A percentile compares a stretch with the other conserved stretches of the same genome.
These are phyloP conservation scores for Diaporthe vexans DNA, from an alignment of 2,329 filamentous ascomycete species.

Conservation along the genomic window DNA sequence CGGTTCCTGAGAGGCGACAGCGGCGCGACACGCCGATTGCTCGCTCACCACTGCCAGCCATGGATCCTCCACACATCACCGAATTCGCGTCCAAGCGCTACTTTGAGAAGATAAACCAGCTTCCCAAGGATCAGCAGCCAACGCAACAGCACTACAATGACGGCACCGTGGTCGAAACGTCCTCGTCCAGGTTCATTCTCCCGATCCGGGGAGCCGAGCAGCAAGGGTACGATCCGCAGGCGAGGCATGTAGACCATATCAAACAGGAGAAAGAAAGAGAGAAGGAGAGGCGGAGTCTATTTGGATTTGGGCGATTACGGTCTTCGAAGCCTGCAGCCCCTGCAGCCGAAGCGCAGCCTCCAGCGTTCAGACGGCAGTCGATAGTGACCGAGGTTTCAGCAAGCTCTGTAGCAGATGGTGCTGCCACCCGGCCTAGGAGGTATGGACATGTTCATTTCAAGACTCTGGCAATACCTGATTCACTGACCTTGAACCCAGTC, in stretches of 20 bases:
- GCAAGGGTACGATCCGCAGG: slow-evolving; percentile 42
- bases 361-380: slow-evolving; percentile 37
- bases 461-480: neutral
- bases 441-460: slow-evolving; percentile 46
- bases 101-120: slow-evolving; percentile 72
- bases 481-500: slow-evolving; percentile 44
- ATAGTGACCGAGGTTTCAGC: slow-evolving; percentile 30
- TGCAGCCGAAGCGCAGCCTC: slow-evolving; percentile 29
- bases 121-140: slow-evolving; percentile 62
- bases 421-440: slow-evolving; percentile 50
- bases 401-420: slow-evolving; percentile 42
- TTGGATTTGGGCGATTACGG: slow-evolving; percentile 40
- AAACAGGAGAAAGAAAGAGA: slow-evolving; percentile 45
- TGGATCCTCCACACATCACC: slow-evolving; percentile 75
- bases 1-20: slow-evolving; percentile 40
- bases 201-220: slow-evolving; percentile 47
- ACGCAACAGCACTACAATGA: slow-evolving; percentile 50
- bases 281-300: slow-evolving; percentile 38
- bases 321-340: slow-evolving; percentile 32
- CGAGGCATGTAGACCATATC: slow-evolving; percentile 46
- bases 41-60: slow-evolving; percentile 50
- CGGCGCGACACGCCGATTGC: slow-evolving; percentile 36
- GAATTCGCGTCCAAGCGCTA: slow-evolving; percentile 77
- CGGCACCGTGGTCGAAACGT: slow-evolving; percentile 46
- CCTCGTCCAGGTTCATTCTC: slow-evolving; percentile 49